Base-by-base conservation (phyloP, 208 protist species). In the Zelonia costaricensis region DNA sequence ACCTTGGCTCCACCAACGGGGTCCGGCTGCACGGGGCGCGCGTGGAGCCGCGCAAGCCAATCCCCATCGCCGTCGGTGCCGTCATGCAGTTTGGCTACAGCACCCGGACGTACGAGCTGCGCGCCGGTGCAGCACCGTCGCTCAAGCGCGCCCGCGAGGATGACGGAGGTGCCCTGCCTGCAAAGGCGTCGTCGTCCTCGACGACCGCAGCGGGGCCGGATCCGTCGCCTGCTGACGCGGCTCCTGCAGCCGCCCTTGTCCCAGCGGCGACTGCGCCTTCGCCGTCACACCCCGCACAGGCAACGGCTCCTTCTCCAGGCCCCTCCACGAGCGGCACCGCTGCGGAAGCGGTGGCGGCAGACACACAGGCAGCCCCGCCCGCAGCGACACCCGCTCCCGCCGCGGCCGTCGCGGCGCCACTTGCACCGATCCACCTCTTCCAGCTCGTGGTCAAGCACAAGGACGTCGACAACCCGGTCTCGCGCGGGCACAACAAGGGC, bases 401-500 rank as follows among this genome's bases (percentile, higher is more conserved):
- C 4, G 18, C 20, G n/a, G 16, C 38, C 6, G 57, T 46, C 18
- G 58, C 15, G 4, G 6, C 18, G 6, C 31, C 44, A 30, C 40
- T 36, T 9, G 54, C 45, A 42, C 49, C 53, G 12, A 68, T 81
- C 27, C 84, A 92, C 36, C 74, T 95, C 20, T 94, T 83, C 35
- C 91, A 96, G 39, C 70, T 96, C 13, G 78, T 96, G 20, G 80
- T 96, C 44, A 96, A 96, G 54, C 91, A 96, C 82, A 92, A 92
- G 53, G 82, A 94, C 57, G 77, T 90, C 15, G 70, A 80, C 13
- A 83, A 90, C 25, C 86, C 85, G 16, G 54, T 89, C 22, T 91
- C 82, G 3, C 73, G 78, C 13, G 80, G 74, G 13, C 74, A 65
- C 35, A 87, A 88, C 61, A 88, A 88, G 40, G 84, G 82, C 9